These are phyloP conservation scores for Cenchrus americanus DNA, from an alignment of 176 grass and related monocot genomes.

Conservation along the genomic window DNA sequence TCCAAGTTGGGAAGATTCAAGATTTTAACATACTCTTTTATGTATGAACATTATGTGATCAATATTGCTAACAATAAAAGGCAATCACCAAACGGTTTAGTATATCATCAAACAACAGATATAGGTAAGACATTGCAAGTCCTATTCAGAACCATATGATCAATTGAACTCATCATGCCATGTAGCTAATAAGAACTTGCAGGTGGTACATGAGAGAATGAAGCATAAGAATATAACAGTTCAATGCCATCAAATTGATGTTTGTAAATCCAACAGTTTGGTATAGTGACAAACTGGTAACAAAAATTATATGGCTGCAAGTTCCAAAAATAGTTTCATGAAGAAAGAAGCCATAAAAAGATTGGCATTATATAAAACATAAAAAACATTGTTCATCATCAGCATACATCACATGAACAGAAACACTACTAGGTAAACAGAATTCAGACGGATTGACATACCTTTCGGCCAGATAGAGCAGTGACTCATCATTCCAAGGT, in stretches of 20 bases:
- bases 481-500: neutral
- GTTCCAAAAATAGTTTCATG: neutral
- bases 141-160: neutral
- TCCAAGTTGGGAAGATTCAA: neutral
- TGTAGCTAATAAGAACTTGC: neutral
- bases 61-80: neutral
- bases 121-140: neutral
- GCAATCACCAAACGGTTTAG: neutral
- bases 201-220: too few species aligned
- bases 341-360: neutral
- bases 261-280: too few species aligned
- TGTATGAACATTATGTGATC: neutral
- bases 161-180: neutral
- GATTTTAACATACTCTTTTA: neutral
- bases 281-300: too few species aligned
- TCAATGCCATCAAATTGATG: neutral
- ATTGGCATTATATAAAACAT: neutral
- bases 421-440: neutral
- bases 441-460: neutral
- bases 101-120: neutral
- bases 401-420: neutral
- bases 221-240: neutral
- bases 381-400: neutral
- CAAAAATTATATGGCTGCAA: neutral
- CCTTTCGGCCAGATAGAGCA: neutral